Evolutionary conservation across 2,329 filamentous ascomycete species (phyloP), one percentile per base, ranked within the genome.

Genomic region (Thielaviopsis euricoi): DNA sequence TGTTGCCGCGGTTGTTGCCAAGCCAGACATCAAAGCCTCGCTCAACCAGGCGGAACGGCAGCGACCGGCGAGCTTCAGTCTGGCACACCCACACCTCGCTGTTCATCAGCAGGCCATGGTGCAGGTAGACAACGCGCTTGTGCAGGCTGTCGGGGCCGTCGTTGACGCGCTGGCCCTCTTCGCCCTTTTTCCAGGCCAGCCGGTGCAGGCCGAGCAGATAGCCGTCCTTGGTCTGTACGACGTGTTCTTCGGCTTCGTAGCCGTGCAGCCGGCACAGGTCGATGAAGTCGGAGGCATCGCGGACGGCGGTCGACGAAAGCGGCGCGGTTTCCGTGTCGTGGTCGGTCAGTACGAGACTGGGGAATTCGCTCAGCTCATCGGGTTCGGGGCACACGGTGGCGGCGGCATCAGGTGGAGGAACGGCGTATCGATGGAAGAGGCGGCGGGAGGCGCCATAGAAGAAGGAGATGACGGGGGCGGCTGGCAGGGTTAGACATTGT

Each of bases 21-120:
- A 98, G 77, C 88, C 93, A 98, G 63, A 97, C 91, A 73, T 98
- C 93, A 65, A 94, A 98, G 2, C 93, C 93, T 65, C 81, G 80
- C 66, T 96, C 89, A 0, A 95, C 89, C 50, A 98, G 75, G 63
- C 86, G 80, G 67, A 98, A 97, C 0, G 93, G 89, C 46, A 98
- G 74, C 64, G 86, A 91, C 64, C 90, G 80, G 69, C 94, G 80
- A 64, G 85, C 83, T 63, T 96, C 87, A 0, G 91, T 95, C 67
- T 91, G 73, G 67, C 89, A 94, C 9, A 97, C 88, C 93, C 93
- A 98, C 37, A 98, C 91, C 70, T 98, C 93, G 65, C 89, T 95
- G 71, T 96, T 97, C 93, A 98, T 98, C 67, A 98, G 79, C 59
- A 98, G 77, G 9, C 91, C 93, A 70, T 98, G 93, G 67, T 98